Base-by-base conservation (phyloP, 2,329 filamentous ascomycete species). In the Sclerotinia subarctica region DNA sequence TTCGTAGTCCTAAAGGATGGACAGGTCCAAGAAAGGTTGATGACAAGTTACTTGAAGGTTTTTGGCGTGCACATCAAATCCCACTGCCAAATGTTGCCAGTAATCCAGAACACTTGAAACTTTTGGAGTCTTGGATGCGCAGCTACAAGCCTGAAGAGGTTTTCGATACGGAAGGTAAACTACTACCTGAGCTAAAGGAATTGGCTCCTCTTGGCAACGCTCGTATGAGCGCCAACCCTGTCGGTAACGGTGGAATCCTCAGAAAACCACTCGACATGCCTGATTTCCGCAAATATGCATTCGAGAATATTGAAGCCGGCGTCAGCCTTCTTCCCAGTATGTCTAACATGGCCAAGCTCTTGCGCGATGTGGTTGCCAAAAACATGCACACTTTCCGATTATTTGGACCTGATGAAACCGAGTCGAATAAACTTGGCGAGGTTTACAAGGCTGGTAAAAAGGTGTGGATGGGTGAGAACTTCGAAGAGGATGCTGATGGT, bases 1-100 rank as follows among this genome's bases (percentile, higher is more conserved):
- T 94, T 46, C 86, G 91, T 73, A 90, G 85, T 46, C 91, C 91
- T 66, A 93, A 94, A 80, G 91, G 91, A 68, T 94, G 91, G 91
- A 92, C 89, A 19, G 90, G 86, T 1, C 91, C 91, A 7, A 84
- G 89, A 69, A 89, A 91, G 77, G 74, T 93, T 63, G 89, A 90
- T 73, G 85, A 85, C 68, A 89, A 92, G 76, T 88, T 85, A 72
- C 83, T 93, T 10, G 87, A 87, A 73, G 91, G 91, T n/a, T 93
- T 87, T 81, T 94, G 90, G 90, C 85, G 90, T 54, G 82, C 90
- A 24, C 91, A 94, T 76, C 91, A 94, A 78, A 88, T 94, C 8
- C 91, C 91, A 54, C 88, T 94, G 69, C 84, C 90, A 5, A 89
- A 91, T 71, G 88, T 90, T 1, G 82, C 83, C 47, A 85, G 83